A percentile compares a stretch with the other conserved stretches of the same genome.
These are phyloP conservation scores for Penicillium polonicum DNA, from an alignment of 2,329 filamentous ascomycete genomes.

Conservation along the genomic window DNA sequence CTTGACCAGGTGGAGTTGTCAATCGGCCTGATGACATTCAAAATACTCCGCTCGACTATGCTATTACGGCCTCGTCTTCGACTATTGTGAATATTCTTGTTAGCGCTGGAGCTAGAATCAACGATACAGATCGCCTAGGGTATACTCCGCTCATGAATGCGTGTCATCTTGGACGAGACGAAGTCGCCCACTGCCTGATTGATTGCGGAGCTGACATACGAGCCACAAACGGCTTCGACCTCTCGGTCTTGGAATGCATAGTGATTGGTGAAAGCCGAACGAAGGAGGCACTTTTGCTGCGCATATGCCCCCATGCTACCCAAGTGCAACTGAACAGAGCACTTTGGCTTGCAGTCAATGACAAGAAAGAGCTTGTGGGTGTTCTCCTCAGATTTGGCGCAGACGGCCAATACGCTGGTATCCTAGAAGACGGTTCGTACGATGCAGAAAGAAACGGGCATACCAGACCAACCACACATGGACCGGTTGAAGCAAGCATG, in stretches of 20 bases:
- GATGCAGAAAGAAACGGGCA: too few relatives aligned
- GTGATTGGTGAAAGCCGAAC: too few relatives aligned
- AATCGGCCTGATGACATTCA: not conserved
- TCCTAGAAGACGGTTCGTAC: too few relatives aligned
- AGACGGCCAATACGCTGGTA: too few relatives aligned
- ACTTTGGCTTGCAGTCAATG: not conserved
- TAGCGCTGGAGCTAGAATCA: not conserved
- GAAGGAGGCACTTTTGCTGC: not conserved
- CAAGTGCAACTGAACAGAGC: not conserved
- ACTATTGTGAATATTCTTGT: not conserved
- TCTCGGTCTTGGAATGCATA: not conserved
- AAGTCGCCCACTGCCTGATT: not conserved
- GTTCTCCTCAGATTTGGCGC: too few relatives aligned
- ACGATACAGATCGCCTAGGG: not conserved
- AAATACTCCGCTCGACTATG: not conserved
- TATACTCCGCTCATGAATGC: not conserved
- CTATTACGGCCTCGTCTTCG: not conserved
- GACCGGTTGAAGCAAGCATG: too few relatives aligned
- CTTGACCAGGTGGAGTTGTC: not conserved
- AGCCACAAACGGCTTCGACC: not conserved
- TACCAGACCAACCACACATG: too few relatives aligned
- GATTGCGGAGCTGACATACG: not conserved
- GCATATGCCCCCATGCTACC: not conserved
- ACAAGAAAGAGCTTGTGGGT: too few relatives aligned
- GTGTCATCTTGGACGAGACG: not conserved